Evolutionary conservation across 2,329 filamentous ascomycete genomes (phyloP).

Genomic region (Fusarium cyanostomum): DNA sequence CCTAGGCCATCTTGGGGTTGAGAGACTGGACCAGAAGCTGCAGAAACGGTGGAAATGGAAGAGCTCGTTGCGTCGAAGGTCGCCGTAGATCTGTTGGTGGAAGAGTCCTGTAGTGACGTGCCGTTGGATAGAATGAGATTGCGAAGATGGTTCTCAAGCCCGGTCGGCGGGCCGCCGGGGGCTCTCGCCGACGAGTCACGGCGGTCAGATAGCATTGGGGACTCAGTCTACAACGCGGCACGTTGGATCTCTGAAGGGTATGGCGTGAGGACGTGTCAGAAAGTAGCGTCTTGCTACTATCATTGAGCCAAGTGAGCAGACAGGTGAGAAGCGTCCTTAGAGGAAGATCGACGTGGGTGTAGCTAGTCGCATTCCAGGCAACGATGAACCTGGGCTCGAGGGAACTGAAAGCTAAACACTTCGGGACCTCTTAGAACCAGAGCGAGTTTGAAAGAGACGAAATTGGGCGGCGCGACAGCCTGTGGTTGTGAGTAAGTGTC

Average conservation of each 20-base stretch:
- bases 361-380: slow-evolving; percentile 12
- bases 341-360: slow-evolving; percentile 16
- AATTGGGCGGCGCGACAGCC: not conserved
- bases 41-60: not conserved
- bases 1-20: not conserved
- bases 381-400: not conserved
- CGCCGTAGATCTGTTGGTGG: slow-evolving; percentile 8
- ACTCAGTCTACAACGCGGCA: not conserved
- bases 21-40: not conserved
- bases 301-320: not conserved
- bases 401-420: not conserved
- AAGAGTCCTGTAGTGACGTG: slow-evolving; percentile 32
- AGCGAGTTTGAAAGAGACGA: not conserved
- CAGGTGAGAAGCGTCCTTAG: not conserved
- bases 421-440: not conserved
- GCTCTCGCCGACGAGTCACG: slow-evolving; percentile 5
- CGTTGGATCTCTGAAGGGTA: not conserved
- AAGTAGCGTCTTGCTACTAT: not conserved
- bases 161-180: slow-evolving; percentile 24
- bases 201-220: slow-evolving; percentile 18
- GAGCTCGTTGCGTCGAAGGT: not conserved
- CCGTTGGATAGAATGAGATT: slow-evolving; percentile 67
- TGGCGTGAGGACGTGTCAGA: not conserved
- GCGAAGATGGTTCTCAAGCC: slow-evolving; percentile 66
- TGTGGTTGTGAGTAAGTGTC: slow-evolving; percentile 4